Percentiles rank a stretch among this genome's conserved stretches.
phyloP scores from a whole-genome alignment of 169 alveolate genomes.

The Perkinsus chesapeaki region DNA sequence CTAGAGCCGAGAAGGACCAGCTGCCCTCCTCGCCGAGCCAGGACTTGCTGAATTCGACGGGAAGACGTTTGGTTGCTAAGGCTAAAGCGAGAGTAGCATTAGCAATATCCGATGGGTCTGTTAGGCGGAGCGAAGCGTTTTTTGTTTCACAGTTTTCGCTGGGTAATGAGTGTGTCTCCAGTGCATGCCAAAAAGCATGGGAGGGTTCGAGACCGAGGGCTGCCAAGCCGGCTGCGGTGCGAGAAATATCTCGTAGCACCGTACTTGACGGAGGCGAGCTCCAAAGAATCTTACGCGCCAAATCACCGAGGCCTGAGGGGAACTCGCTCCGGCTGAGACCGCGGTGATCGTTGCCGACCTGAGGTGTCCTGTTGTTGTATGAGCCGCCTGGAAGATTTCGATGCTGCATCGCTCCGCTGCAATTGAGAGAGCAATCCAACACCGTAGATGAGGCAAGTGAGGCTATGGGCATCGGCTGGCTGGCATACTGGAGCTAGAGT shows the following conservation, averaged over 20 bases:
- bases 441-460: not conserved
- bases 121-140: slow-evolving; percentile 3
- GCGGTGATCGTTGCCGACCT: not conserved
- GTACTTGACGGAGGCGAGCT: not conserved
- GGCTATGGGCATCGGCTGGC: not conserved
- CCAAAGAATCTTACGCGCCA: not conserved
- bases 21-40: slow-evolving; percentile 3
- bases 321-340: not conserved
- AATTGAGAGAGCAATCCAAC: not conserved
- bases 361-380: not conserved
- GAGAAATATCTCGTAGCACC: not conserved
- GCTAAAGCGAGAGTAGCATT: not conserved
- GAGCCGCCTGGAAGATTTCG: not conserved
- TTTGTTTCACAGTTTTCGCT: not conserved
- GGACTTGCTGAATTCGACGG: not conserved
- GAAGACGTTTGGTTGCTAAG: not conserved
- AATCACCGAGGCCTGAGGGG: not conserved
- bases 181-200: not conserved
- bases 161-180: not conserved
- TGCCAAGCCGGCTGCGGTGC: not conserved
- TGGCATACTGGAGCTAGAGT: not conserved
- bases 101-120: not conserved
- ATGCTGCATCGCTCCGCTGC: too few species aligned
- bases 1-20: not conserved
- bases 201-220: not conserved